Conservation (phyloP, 441 rosid species). For the Codiaeum variegatum region DNA sequence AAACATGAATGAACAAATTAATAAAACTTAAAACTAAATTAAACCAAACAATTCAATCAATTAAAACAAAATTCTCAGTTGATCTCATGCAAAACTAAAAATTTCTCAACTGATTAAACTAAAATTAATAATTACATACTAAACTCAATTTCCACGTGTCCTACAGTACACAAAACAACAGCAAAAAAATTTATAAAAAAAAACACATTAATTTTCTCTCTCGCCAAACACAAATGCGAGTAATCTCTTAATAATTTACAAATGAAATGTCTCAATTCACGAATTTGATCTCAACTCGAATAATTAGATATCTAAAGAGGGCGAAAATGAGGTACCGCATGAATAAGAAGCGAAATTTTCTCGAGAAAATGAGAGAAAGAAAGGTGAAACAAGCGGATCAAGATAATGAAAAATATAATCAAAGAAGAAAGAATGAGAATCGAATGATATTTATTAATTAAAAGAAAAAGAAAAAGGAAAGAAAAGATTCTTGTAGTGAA, state of each 20-base stretch:
- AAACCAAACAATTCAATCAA: slow-evolving; percentile 16
- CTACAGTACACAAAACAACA: not conserved
- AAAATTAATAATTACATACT: not conserved
- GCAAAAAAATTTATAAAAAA: not conserved
- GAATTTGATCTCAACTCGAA: not conserved
- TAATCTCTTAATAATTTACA: not conserved
- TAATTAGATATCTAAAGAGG: not conserved
- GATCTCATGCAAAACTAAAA: not conserved
- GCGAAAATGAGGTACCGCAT: slow-evolving; percentile 22
- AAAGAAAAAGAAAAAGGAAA: slow-evolving; percentile 13
- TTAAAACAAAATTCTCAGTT: not conserved
- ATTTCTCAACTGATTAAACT: not conserved
- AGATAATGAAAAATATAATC: slow-evolving; percentile 11
- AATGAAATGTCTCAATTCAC: not conserved
- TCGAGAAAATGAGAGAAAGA: slow-evolving; percentile 17
- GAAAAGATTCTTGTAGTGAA: slow-evolving; percentile 8
- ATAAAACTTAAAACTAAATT: not conserved
- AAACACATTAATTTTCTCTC: not conserved
- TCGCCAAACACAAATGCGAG: not conserved
- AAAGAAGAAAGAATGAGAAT: slow-evolving; percentile 10
- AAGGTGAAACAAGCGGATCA: slow-evolving; percentile 16
- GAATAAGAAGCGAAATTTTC: slow-evolving; percentile 20
- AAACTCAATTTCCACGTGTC: not conserved
- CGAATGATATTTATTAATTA: not conserved
- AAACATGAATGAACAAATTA: not conserved